phyloP scores from a whole-genome alignment of 2,329 filamentous ascomycete genomes.

The Aspergillus amoenus region DNA sequence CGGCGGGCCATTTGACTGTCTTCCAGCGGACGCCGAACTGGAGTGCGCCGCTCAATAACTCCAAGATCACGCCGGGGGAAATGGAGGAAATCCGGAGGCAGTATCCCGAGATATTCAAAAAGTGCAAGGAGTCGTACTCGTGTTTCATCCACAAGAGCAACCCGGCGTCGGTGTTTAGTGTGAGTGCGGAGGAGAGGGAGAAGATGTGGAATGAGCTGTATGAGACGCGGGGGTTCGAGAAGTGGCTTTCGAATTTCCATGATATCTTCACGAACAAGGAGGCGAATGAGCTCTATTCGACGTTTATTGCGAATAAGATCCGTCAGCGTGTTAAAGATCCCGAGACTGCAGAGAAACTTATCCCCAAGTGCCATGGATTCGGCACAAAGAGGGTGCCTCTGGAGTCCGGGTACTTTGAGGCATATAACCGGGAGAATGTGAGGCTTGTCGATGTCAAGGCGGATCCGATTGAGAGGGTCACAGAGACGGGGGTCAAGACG shows the following conservation, averaged over 20 bases:
- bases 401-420: conserved; percentile 53
- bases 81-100: neutral
- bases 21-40: conserved; percentile 69
- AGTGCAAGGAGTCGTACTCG: conserved; percentile 55
- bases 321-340: conserved; percentile 53
- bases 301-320: conserved; percentile 57
- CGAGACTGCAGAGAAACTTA: conserved; percentile 51
- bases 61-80: neutral
- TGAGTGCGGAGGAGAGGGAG: conserved; percentile 51
- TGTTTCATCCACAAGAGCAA: conserved; percentile 60
- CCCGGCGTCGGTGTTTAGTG: conserved; percentile 58
- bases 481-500: conserved; percentile 40
- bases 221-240: conserved; percentile 55
- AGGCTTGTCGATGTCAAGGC: conserved; percentile 47
- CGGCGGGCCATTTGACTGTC: conserved; percentile 55
- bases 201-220: conserved; percentile 53
- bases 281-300: conserved; percentile 56
- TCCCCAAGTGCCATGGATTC: conserved; percentile 54
- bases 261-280: conserved; percentile 50
- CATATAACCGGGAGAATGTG: conserved; percentile 48
- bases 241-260: conserved; percentile 56
- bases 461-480: conserved; percentile 45
- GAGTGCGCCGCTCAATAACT: conserved; percentile 57
- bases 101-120: conserved; percentile 54
- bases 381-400: conserved; percentile 53